Evolutionary conservation across 345 rosid species (phyloP).

Genomic region (Citrus glauca): DNA sequence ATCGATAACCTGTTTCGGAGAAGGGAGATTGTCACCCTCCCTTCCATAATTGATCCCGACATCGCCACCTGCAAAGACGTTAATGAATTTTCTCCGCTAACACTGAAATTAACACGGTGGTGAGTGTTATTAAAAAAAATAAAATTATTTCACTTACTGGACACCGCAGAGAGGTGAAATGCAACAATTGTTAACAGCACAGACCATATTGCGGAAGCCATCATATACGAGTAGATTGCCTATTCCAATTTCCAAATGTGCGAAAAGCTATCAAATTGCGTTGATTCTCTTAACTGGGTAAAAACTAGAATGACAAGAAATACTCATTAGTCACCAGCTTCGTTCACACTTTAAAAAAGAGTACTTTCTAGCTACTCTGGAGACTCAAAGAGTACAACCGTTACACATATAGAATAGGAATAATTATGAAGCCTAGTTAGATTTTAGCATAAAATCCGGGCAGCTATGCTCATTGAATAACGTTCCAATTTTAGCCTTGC

Average conservation of each 20-base stretch:
- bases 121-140: neutral
- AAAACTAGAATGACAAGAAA: neutral
- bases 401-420: neutral
- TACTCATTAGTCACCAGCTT: neutral
- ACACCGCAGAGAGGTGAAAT: neutral
- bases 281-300: too few relatives aligned
- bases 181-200: neutral
- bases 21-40: conserved; percentile 19
- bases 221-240: neutral
- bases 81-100: too few relatives aligned
- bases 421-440: neutral
- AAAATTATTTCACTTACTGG: neutral
- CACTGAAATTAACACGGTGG: neutral
- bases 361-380: neutral
- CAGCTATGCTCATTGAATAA: neutral
- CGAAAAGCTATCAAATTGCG: neutral
- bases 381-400: neutral
- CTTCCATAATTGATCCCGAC: conserved; percentile 17
- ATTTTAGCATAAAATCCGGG: neutral
- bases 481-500: neutral
- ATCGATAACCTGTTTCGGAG: conserved; percentile 16
- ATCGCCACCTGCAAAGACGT: conserved; percentile 18
- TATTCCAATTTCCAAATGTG: neutral
- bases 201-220: neutral
- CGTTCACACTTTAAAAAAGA: neutral